These are phyloP conservation scores for Ustilaginoidea virens DNA, from an alignment of 2,329 filamentous ascomycete species.

Conservation along the genomic window DNA sequence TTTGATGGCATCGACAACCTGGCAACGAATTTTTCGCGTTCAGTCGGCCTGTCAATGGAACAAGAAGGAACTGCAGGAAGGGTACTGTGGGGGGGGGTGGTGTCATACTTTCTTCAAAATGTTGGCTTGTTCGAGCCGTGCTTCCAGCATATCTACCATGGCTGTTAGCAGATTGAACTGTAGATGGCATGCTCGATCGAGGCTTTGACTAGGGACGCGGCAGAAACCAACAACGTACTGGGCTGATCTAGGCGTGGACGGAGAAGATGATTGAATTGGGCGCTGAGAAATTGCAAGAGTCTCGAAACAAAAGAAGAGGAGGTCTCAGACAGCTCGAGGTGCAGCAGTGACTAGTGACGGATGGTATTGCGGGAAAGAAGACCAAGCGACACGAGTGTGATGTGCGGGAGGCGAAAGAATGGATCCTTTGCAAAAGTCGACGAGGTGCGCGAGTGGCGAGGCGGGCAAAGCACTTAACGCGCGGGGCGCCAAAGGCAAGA, in stretches of 20 bases:
- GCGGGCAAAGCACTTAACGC: conserved; percentile 22
- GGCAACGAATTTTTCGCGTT: conserved; percentile 4
- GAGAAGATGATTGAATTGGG: too few species aligned
- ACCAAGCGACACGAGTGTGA: neutral
- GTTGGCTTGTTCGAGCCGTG: conserved; percentile 85
- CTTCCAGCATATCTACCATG: conserved; percentile 67
- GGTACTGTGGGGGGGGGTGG: neutral
- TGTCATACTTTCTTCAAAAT: conserved; percentile 77
- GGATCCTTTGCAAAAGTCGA: neutral
- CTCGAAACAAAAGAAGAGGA: neutral
- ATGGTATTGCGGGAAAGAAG: neutral
- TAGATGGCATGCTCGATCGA: neutral
- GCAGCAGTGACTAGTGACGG: neutral
- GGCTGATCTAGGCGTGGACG: too few species aligned
- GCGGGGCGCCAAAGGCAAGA: conserved; percentile 11
- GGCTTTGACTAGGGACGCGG: neutral
- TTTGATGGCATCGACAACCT: conserved; percentile 98
- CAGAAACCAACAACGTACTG: too few species aligned
- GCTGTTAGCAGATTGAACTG: conserved; percentile 2
- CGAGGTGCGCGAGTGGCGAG: conserved; percentile 4
- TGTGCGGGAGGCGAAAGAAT: neutral
- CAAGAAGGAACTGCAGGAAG: too few species aligned
- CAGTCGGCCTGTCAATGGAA: too few species aligned
- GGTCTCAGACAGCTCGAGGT: neutral
- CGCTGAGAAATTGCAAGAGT: too few species aligned